phyloP scores from a whole-genome alignment of 2,329 filamentous ascomycete species.

The Acephala macrosclerotiorum region DNA sequence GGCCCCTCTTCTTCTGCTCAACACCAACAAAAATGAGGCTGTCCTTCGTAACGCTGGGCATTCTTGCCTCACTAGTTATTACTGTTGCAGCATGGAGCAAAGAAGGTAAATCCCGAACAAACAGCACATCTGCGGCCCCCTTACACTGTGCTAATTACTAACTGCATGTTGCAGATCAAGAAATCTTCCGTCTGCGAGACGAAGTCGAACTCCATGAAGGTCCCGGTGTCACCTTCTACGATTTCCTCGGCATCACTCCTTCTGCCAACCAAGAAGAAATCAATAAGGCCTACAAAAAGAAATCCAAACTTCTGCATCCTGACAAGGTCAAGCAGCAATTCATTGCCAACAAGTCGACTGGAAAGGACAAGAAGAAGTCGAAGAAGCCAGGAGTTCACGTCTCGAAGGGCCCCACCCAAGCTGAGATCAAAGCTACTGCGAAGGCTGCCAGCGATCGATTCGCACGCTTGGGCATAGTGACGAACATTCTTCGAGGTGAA shows the following conservation, averaged over 20 bases:
- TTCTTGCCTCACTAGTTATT: slow-evolving; percentile 41
- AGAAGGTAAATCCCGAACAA: slow-evolving; percentile 42
- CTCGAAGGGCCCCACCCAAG: slow-evolving; percentile 73
- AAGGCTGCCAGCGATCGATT: slow-evolving; percentile 86
- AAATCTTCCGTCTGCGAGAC: slow-evolving; percentile 95
- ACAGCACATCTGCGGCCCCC: slow-evolving; percentile 13
- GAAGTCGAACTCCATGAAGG: slow-evolving; percentile 83
- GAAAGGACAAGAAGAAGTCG: slow-evolving; percentile 57
- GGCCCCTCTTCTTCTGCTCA: slow-evolving; percentile 14
- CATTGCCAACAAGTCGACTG: slow-evolving; percentile 68
- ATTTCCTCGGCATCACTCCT: slow-evolving; percentile 81
- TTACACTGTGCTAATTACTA: slow-evolving; percentile 26
- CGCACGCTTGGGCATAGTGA: slow-evolving; percentile 83
- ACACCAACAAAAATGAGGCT: slow-evolving; percentile 42
- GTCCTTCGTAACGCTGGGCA: slow-evolving; percentile 39
- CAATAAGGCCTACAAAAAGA: slow-evolving; percentile 92
- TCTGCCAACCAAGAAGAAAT: slow-evolving; percentile 85
- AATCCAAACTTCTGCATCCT: slow-evolving; percentile 82
- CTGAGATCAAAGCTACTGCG: slow-evolving; percentile 78
- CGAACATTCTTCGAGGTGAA: slow-evolving; percentile 83
- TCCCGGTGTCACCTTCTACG: slow-evolving; percentile 86
- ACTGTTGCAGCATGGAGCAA: slow-evolving; percentile 47
- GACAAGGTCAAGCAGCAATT: slow-evolving; percentile 94
- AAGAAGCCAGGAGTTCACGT: slow-evolving; percentile 70
- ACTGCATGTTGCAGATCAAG: slow-evolving; percentile 73